phyloP scores from a whole-genome alignment of 2,329 filamentous ascomycete genomes.

The Corynespora cassiicola region DNA sequence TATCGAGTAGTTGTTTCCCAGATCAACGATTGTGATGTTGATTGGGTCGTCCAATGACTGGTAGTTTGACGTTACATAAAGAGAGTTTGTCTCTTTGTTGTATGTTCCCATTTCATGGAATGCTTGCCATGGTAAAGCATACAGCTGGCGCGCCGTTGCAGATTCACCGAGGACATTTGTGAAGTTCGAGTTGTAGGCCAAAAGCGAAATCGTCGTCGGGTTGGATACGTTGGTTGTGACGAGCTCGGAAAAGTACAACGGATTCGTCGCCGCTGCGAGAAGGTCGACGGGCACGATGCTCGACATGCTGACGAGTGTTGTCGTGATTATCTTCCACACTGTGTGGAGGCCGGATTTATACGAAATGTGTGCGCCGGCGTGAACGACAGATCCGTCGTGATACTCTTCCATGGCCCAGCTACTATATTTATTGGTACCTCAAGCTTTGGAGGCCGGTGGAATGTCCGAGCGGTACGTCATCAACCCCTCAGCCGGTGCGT shows the following conservation, averaged over 20 bases:
- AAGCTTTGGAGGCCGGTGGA: too few species aligned
- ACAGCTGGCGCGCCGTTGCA: conserved; percentile 40
- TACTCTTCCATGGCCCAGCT: too few species aligned
- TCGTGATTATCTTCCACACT: conserved; percentile 20
- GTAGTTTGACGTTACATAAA: conserved; percentile 53
- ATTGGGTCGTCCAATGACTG: conserved; percentile 36
- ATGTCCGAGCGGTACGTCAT: too few species aligned
- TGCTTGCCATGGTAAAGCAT: conserved; percentile 35
- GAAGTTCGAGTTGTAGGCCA: conserved; percentile 45
- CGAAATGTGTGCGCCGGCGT: conserved; percentile 13
- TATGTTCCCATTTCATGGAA: conserved; percentile 51
- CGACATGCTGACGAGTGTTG: conserved; percentile 29
- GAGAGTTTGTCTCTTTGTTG: conserved; percentile 41
- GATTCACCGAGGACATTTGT: conserved; percentile 37
- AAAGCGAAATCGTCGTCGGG: conserved; percentile 42
- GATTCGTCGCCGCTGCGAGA: conserved; percentile 36
- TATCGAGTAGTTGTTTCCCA: conserved; percentile 47
- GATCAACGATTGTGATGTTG: conserved; percentile 43
- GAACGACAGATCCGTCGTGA: conserved; percentile 6
- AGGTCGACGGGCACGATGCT: conserved; percentile 40
- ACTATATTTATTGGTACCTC: too few species aligned
- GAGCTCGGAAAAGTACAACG: conserved; percentile 34
- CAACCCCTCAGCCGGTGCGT: too few species aligned
- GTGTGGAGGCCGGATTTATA: conserved; percentile 1
- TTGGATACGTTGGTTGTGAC: conserved; percentile 37